Conservation (phyloP, 2,329 filamentous ascomycete species). For the Podosphaera xanthii region DNA sequence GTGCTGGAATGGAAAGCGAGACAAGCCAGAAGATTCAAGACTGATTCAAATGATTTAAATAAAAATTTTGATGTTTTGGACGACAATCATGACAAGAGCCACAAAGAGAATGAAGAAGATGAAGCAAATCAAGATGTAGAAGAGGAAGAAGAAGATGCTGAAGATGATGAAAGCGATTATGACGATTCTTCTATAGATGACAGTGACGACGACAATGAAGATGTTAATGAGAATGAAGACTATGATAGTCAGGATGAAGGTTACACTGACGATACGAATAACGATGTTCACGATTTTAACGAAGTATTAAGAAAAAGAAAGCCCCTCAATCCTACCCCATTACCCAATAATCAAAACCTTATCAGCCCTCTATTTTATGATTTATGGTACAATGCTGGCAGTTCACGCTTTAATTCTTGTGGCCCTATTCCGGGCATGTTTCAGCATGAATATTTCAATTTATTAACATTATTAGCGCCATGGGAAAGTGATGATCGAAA, state of each 20-base stretch:
- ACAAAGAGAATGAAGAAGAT: background rate
- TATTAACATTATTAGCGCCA: background rate
- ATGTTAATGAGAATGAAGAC: background rate
- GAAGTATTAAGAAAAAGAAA: background rate
- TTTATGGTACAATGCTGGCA: background rate
- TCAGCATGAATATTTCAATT: background rate
- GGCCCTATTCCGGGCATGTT: background rate
- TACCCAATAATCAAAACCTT: background rate
- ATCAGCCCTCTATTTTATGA: background rate
- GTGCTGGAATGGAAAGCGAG: background rate
- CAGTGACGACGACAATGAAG: background rate
- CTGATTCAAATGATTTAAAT: background rate
- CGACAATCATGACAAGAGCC: background rate
- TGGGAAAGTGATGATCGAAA: conserved; percentile 1
- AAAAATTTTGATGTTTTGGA: background rate
- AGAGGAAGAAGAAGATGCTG: background rate
- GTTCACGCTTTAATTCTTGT: background rate
- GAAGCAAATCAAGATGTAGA: background rate
- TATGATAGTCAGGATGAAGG: background rate
- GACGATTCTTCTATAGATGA: background rate
- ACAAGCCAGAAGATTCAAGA: background rate
- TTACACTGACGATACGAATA: background rate
- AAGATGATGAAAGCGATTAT: background rate
- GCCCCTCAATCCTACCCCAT: background rate
- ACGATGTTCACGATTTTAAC: no score